A percentile compares a stretch with the other conserved stretches of the same genome.
phyloP scores from a whole-genome alignment of 129 eudicot species.

The Artemisia tridentata region DNA sequence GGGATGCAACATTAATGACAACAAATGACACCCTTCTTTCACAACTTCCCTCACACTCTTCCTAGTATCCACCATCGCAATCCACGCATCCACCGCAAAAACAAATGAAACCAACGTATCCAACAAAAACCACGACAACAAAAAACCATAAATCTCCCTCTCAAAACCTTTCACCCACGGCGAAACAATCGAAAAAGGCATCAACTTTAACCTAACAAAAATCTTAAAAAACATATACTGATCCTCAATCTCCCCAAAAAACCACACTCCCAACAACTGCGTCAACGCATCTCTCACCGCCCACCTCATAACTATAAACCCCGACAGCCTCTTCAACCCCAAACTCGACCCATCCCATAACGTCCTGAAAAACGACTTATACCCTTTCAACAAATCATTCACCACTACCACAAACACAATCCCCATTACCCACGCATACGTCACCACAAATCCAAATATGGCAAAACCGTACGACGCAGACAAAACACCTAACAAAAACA shows the following conservation, averaged over 20 bases:
- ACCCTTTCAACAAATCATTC: conserved; percentile 62
- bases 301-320: conserved; percentile 87
- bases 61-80: conserved; percentile 73
- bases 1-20: conserved; percentile 60
- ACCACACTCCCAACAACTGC: conserved; percentile 78
- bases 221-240: conserved; percentile 86
- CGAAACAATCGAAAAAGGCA: conserved; percentile 81
- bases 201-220: conserved; percentile 83
- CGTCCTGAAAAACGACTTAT: conserved; percentile 49
- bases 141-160: conserved; percentile 64
- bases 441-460: conserved; percentile 71
- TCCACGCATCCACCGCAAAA: conserved; percentile 92
- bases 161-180: conserved; percentile 73
- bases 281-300: conserved; percentile 89
- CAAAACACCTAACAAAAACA: conserved; percentile 56
- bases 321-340: conserved; percentile 74
- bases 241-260: conserved; percentile 90
- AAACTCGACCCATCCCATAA: conserved; percentile 80
- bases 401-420: conserved; percentile 65
- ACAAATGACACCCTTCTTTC: conserved; percentile 78
- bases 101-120: conserved; percentile 66
- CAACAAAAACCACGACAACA: conserved; percentile 67
- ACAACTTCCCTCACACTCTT: conserved; percentile 85
- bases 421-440: conserved; percentile 85
- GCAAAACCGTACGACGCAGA: conserved; percentile 85